Conservation (phyloP, 441 rosid genomes). For the Pelargonium citronellum region DNA sequence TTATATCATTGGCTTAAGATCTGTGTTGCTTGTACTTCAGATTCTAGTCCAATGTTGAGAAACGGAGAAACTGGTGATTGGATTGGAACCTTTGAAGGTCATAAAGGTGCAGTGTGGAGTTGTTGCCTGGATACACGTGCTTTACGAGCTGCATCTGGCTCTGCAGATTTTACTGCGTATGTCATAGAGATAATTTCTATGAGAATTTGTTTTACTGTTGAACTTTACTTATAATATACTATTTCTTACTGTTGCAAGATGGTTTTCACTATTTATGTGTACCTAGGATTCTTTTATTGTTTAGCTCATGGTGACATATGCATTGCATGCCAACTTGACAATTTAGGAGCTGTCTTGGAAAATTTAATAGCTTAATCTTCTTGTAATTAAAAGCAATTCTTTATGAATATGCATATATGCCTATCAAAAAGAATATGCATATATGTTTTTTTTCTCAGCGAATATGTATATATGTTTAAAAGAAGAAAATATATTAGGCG, state of each 20-base stretch:
- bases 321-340: not conserved
- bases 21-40: constrained; percentile 31
- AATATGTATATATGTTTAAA: not conserved
- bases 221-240: not conserved
- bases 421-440: not conserved
- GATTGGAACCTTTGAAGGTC: constrained; percentile 97
- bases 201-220: not conserved
- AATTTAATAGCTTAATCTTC: not conserved
- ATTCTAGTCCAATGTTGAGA: constrained; percentile 87
- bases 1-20: not conserved
- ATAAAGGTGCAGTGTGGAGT: constrained; percentile 97
- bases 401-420: not conserved
- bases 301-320: not conserved
- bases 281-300: not conserved
- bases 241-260: not conserved
- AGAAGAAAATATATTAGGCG: not conserved
- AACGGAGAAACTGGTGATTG: constrained; percentile 99
- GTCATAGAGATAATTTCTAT: constrained; percentile 15
- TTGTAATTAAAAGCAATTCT: not conserved
- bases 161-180: constrained; percentile 92
- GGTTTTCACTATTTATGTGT: not conserved
- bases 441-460: no score
- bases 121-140: constrained; percentile 84
- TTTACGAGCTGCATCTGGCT: constrained; percentile 82
- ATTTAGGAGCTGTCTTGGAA: not conserved